Evolutionary conservation across 257 asterid species (phyloP).

Genomic region (Nicotiana attenuata): DNA sequence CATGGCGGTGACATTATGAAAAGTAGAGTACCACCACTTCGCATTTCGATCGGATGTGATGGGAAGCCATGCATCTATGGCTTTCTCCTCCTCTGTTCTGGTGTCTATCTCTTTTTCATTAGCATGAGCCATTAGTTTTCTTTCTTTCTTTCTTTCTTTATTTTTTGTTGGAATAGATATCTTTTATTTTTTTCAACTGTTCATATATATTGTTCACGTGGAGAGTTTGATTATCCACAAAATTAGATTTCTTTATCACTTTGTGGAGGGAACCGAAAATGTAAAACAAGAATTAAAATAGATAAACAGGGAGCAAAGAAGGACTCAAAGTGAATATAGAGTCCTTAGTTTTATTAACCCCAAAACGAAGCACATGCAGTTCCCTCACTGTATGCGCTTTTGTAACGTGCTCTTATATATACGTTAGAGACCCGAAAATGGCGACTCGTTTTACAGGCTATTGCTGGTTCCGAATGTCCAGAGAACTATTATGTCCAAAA

Average conservation of each 20-base stretch:
- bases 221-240: neutral
- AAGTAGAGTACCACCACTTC: slow-evolving; percentile 69
- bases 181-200: neutral
- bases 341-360: neutral
- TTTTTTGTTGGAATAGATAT: neutral
- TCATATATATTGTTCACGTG: neutral
- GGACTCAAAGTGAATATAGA: slow-evolving; percentile 4
- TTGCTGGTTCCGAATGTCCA: neutral
- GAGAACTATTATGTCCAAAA: neutral
- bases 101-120: neutral
- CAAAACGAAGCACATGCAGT: neutral
- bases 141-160: neutral
- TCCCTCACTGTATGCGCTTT: neutral
- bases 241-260: neutral
- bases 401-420: neutral
- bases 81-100: slow-evolving; percentile 30
- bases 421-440: neutral
- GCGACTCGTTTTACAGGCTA: neutral
- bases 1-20: slow-evolving; percentile 77
- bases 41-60: slow-evolving; percentile 50
- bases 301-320: neutral
- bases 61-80: slow-evolving; percentile 67
- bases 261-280: neutral
- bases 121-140: neutral
- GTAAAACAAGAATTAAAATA: neutral